Base-by-base conservation (phyloP, 2,329 filamentous ascomycete genomes). In the Claviceps maximensis region DNA sequence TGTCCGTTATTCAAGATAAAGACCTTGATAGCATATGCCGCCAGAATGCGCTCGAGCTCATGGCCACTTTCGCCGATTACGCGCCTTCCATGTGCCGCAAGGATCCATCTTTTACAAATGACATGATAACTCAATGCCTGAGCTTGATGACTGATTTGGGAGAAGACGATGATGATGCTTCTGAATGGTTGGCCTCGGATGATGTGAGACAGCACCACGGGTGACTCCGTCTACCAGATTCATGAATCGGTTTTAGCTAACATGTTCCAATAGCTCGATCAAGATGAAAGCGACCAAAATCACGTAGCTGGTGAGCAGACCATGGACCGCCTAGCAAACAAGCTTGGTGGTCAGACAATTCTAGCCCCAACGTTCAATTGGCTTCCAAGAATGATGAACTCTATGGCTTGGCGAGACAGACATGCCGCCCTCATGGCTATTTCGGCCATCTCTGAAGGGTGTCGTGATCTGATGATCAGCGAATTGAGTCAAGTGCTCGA, bases 341-440 rank as follows among this genome's bases (percentile, higher is more conserved):
- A 95, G 70, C 84, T 98, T 38, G 93, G 93, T 54, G 93, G 93
- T n/a, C 78, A 87, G 62, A 84, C 87, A n/a, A 86, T 98, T 54
- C 75, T 98, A 21, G 87, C 87, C 31, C 90, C 90, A 1, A 97
- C 91, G 0, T 98, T 97, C 71, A 86, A 86, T 67, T 98, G 93
- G 93, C 82, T 98, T 41, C 93, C 93, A 10, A 81, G 89, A 58
- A 98, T 98, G 93, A 94, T 97, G 83, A 88, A 84, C 52, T 97
- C 93, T 1, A 85, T 87, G 61, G 82, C 89, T 31, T 98, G 93
- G 93, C 83, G 88, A 63, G 93, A 98, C 68, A 83, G 91, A 57
- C 93, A 98, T 68, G 93, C 93, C 33, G 93, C 93, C 47, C 79
- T 98, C 51, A 98, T 98, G 93, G 93, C 93, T 25, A 96, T 98